Conservation (phyloP, 2,329 filamentous ascomycete species). For the Neurospora sp. region DNA sequence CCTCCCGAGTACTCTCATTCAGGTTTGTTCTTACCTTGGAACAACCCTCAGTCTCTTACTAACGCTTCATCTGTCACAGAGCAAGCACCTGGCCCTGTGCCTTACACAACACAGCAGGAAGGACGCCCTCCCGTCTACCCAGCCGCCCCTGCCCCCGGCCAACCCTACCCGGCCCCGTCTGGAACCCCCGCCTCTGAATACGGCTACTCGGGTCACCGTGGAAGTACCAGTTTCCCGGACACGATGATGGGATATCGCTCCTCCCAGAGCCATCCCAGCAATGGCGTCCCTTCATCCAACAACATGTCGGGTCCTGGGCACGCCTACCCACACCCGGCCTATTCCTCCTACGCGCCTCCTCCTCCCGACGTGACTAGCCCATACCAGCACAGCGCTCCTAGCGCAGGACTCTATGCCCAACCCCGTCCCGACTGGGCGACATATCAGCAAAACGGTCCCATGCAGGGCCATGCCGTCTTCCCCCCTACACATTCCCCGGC, state of each 20-base stretch:
- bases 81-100: constrained; percentile 76
- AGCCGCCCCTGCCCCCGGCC: not conserved
- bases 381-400: constrained; percentile 49
- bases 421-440: constrained; percentile 66
- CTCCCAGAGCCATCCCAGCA: not conserved
- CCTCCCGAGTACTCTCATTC: constrained; percentile 73
- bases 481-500: constrained; percentile 46
- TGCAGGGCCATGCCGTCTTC: constrained; percentile 45
- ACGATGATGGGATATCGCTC: not conserved
- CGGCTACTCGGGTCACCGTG: constrained; percentile 55
- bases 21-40: constrained; percentile 72
- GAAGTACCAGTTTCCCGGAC: constrained; percentile 53
- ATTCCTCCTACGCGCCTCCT: constrained; percentile 77
- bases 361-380: constrained; percentile 79
- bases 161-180: constrained; percentile 33
- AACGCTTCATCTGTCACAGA: constrained; percentile 71
- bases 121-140: constrained; percentile 62
- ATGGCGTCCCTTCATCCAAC: not conserved
- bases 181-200: constrained; percentile 86
- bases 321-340: constrained; percentile 24
- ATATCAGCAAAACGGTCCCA: constrained; percentile 44
- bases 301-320: not conserved
- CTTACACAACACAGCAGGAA: constrained; percentile 78
- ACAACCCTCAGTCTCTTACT: constrained; percentile 41
- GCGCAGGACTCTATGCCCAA: constrained; percentile 55